Conservation (phyloP, 768 basidiomycete genomes). For the Inosperma sp. region DNA sequence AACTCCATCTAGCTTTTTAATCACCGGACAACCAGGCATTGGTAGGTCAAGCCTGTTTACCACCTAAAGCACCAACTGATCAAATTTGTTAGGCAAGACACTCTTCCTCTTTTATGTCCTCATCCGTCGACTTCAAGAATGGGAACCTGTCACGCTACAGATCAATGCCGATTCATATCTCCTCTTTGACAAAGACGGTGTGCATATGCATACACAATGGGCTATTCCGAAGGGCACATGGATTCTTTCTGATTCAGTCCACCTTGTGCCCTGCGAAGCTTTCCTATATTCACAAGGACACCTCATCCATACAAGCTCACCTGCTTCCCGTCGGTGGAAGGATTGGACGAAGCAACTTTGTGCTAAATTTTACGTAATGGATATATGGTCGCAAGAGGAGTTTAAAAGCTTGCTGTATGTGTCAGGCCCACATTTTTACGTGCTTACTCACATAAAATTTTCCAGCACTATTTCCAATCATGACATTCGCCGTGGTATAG, state of each 20-base stretch:
- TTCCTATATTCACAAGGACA: not conserved
- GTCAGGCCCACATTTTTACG: no score
- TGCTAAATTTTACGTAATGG: not conserved
- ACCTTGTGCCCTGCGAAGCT: not conserved
- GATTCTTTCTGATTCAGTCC: not conserved
- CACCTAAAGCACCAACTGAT: not conserved
- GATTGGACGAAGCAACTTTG: not conserved
- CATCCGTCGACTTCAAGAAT: not conserved
- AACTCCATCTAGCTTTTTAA: no score
- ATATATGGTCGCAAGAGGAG: not conserved
- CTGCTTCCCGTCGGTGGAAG: not conserved
- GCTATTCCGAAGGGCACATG: not conserved
- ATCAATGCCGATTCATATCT: not conserved
- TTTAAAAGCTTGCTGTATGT: not conserved
- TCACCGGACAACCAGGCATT: no score
- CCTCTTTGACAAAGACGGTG: not conserved
- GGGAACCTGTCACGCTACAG: not conserved
- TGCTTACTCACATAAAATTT: constrained; percentile 3
- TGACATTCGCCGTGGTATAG: not conserved
- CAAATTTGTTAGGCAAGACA: not conserved
- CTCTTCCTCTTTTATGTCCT: not conserved
- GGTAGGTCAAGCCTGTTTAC: not conserved
- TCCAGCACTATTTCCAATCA: constrained; percentile 1
- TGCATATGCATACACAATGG: not conserved
- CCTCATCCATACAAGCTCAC: not conserved